These are phyloP conservation scores for Pseudocercospora vitis DNA, from an alignment of 2,329 filamentous ascomycete genomes.

Conservation along the genomic window DNA sequence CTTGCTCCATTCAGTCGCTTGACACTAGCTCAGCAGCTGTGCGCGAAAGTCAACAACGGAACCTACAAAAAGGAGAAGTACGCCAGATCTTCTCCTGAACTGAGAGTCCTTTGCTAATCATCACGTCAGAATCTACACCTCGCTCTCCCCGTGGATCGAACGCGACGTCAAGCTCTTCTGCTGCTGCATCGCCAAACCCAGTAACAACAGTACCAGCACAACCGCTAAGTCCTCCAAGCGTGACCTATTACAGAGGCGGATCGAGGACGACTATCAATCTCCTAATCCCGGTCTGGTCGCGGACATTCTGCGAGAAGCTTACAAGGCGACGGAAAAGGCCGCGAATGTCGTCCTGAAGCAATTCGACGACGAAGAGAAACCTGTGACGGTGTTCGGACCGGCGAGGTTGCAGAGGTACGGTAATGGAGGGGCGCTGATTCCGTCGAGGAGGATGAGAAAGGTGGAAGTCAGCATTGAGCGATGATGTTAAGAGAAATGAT, in stretches of 20 bases:
- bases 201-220: background rate
- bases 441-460: background rate
- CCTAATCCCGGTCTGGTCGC: background rate
- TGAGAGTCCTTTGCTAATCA: background rate
- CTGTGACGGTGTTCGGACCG: background rate
- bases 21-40: background rate
- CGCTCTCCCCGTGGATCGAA: background rate
- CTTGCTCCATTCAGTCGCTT: background rate
- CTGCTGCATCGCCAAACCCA: constrained; percentile 2
- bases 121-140: background rate
- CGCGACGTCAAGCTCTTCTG: constrained; percentile 1
- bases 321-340: background rate
- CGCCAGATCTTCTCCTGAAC: background rate
- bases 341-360: background rate
- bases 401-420: background rate
- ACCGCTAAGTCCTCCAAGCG: constrained; percentile 1
- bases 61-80: constrained; percentile 4
- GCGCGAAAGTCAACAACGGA: background rate
- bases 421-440: background rate
- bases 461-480: background rate
- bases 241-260: background rate
- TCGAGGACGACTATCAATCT: background rate
- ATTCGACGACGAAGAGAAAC: background rate
- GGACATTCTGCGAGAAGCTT: background rate
- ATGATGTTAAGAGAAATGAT: constrained; percentile 2